Base-by-base conservation (phyloP, 78 protist species). In the Speleostelium caveatum region DNA sequence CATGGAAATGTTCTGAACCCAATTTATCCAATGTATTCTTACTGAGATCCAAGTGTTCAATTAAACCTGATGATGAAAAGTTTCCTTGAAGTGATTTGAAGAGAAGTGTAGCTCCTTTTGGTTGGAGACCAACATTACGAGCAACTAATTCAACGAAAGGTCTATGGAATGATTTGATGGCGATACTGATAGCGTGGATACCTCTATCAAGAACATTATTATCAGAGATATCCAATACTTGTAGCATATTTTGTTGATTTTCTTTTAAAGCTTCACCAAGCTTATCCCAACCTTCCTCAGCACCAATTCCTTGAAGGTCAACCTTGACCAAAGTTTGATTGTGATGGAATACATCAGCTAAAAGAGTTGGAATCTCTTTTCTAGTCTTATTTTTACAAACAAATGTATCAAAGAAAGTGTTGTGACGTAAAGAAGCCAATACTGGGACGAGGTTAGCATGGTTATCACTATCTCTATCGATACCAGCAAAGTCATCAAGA, bases 401-500 rank as follows among this genome's bases (percentile, higher is more conserved):
- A n/a, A 83, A 83, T 12, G 91, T 69, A 53, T 83, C 91, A 35
- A 83, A 83, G 36, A 67, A 83, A 19, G 91, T 83, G 39, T 83
- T 83, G 41, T 83, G 91, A 39, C 91, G 59, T 0, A 83, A 33
- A 8, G 91, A 56, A 24, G 91, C 91, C 53, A 83, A 56, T 19
- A 83, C 91, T 26, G 91, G 91, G 26, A 63, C 22, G 7, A 83
- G 17, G 4, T 67, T 69, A 8, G 79, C 78, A 24, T 32, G 35
- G 21, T 51, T 42, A 16, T 69, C 79, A 42, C 42, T 42, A 16
- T 69, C 56, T 66, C 62, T 83, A 45, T 83, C 91, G 14, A 83
- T 83, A 42, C 91, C 91, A 41, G 91, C 68, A 59, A 83, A 83
- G 55, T 83, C 91, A 60, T 83, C 91, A 39, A 83, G 38, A 83